These are phyloP conservation scores for Kwoniella heveanensis DNA, from an alignment of 768 basidiomycete genomes.

Conservation along the genomic window DNA sequence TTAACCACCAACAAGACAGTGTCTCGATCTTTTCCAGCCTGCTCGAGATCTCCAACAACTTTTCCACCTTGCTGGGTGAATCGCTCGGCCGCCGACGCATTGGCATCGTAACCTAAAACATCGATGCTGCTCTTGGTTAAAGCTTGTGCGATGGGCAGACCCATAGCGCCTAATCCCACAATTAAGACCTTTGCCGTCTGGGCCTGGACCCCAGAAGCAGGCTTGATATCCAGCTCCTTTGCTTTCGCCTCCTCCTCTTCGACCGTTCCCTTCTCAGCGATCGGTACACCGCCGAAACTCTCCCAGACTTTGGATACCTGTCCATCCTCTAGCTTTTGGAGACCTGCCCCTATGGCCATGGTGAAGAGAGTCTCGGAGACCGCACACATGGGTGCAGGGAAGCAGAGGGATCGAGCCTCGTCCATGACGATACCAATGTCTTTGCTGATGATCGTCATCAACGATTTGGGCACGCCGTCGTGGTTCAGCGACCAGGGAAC, in stretches of 20 bases:
- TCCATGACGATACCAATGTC: conserved; percentile 53
- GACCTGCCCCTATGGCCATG: conserved; percentile 36
- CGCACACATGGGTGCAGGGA: conserved; percentile 42
- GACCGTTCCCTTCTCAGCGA: conserved; percentile 32
- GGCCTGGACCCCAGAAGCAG: not conserved
- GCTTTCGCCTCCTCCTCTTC: conserved; percentile 36
- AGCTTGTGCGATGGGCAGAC: conserved; percentile 37
- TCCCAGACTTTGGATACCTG: conserved; percentile 39
- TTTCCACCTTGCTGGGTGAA: conserved; percentile 37
- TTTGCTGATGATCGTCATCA: conserved; percentile 51
- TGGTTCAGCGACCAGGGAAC: conserved; percentile 42
- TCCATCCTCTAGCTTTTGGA: conserved; percentile 41
- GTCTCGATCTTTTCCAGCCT: conserved; percentile 29
- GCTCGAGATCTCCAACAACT: conserved; percentile 14
- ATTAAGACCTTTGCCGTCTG: conserved; percentile 37
- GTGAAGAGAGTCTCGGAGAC: conserved; percentile 41
- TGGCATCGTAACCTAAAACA: conserved; percentile 38
- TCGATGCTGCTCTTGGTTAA: conserved; percentile 35
- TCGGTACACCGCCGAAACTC: conserved; percentile 32
- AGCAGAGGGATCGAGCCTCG: conserved; percentile 34
- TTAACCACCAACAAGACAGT: conserved; percentile 39
- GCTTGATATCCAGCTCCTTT: conserved; percentile 31
- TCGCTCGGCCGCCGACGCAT: conserved; percentile 19
- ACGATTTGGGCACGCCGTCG: conserved; percentile 46
- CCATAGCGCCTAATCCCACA: conserved; percentile 47